Conservation (phyloP, 2,329 filamentous ascomycete genomes). For the Tympanopsis confertula region DNA sequence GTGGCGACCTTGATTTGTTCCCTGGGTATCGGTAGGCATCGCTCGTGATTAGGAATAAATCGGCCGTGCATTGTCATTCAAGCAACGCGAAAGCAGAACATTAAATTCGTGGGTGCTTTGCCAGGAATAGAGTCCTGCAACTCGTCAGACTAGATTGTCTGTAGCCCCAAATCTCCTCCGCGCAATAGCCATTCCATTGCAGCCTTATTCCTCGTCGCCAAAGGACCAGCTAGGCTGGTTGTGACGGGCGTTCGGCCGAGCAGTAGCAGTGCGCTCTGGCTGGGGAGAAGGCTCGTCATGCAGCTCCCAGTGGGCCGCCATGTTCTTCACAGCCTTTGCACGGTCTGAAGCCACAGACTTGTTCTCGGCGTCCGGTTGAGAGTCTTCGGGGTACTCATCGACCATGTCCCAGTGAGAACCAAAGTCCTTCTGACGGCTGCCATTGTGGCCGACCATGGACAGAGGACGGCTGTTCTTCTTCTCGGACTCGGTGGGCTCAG, state of each 20-base stretch:
- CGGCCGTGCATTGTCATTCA: no score
- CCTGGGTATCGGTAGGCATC: no score
- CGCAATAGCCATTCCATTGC: no score
- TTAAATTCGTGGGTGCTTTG: no score
- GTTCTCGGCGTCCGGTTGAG: background rate
- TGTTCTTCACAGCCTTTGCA: background rate
- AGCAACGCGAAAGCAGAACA: no score
- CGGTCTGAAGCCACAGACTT: background rate
- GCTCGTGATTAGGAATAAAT: no score
- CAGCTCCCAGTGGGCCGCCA: background rate
- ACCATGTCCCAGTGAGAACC: background rate
- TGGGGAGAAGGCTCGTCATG: background rate
- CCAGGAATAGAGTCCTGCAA: no score
- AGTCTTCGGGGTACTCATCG: background rate
- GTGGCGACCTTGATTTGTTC: no score
- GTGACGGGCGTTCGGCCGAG: background rate
- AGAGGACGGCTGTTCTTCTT: background rate
- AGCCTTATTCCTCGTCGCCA: conserved; percentile 1
- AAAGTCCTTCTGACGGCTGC: background rate
- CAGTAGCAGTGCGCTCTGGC: background rate
- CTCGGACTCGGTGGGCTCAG: background rate
- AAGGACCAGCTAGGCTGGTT: background rate
- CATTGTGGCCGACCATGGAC: background rate
- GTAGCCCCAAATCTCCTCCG: no score
- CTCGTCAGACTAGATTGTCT: no score